These are phyloP conservation scores for Teratosphaeria zuluensis DNA, from an alignment of 2,329 filamentous ascomycete genomes.

Conservation along the genomic window DNA sequence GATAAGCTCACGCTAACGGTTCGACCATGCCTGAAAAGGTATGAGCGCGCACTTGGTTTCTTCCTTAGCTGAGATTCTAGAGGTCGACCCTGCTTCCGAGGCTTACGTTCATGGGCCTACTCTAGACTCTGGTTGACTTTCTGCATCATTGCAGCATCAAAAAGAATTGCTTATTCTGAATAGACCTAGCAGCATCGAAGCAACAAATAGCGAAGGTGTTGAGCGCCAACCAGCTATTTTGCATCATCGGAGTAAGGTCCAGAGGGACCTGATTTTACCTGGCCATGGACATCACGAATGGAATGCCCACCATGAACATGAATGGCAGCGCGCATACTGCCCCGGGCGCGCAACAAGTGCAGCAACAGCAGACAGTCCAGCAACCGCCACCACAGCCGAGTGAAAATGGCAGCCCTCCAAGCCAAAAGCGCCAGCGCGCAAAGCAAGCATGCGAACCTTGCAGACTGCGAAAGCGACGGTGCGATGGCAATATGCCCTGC, in stretches of 20 bases:
- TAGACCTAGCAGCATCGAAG: not conserved
- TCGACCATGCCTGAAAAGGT: not conserved
- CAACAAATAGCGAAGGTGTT: not conserved
- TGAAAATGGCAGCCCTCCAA: conserved; percentile 1
- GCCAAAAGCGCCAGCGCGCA: conserved; percentile 24
- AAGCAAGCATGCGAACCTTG: conserved; percentile 37
- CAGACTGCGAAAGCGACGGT: conserved; percentile 47
- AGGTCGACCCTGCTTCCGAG: not conserved
- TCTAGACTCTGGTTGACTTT: not conserved
- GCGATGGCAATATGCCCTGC: conserved; percentile 45
- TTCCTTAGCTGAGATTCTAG: not conserved
- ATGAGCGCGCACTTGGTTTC: not conserved
- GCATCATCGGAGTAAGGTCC: not conserved
- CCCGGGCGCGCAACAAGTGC: not conserved
- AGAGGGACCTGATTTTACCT: not conserved
- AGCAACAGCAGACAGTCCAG: not conserved
- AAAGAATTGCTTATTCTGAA: not conserved
- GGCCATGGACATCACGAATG: not conserved
- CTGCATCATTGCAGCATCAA: not conserved
- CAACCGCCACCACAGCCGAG: not conserved
- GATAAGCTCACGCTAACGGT: not conserved
- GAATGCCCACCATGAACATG: not conserved
- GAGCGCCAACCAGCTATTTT: not conserved
- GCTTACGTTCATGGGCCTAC: not conserved
- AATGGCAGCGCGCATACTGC: not conserved